Conservation (phyloP, 116 monocot species). For the Thalassia testudinum region DNA sequence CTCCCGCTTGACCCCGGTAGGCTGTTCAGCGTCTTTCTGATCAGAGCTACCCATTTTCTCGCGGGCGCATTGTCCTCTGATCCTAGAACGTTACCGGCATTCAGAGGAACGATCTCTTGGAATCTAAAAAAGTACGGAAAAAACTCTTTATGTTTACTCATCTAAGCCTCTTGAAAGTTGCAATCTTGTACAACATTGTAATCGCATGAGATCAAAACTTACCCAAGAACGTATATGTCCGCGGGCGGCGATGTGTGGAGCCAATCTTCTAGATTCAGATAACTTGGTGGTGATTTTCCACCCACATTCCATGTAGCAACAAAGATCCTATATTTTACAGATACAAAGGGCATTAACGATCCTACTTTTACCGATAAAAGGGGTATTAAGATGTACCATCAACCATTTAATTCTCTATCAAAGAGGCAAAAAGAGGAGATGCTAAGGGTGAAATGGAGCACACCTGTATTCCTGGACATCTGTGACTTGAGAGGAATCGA, state of each 20-base stretch:
- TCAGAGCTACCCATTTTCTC: conserved; percentile 50
- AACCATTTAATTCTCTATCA: too few species aligned
- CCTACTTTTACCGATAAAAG: too few species aligned
- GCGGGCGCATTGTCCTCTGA: conserved; percentile 59
- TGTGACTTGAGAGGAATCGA: conserved; percentile 62
- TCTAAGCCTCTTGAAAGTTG: not conserved
- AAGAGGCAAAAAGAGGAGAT: too few species aligned
- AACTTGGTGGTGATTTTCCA: conserved; percentile 56
- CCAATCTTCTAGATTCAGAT: conserved; percentile 70
- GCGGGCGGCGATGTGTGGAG: conserved; percentile 65
- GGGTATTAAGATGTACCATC: too few species aligned
- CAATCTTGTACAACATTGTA: not conserved
- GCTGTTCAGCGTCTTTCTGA: conserved; percentile 46
- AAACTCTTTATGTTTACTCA: not conserved
- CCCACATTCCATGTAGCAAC: conserved; percentile 79
- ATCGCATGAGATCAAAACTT: not conserved
- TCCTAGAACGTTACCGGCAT: conserved; percentile 72
- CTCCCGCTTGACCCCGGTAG: conserved; percentile 29
- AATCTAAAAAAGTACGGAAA: conserved; percentile 19
- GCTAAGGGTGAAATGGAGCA: too few species aligned
- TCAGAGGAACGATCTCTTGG: conserved; percentile 68
- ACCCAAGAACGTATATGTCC: conserved; percentile 71
- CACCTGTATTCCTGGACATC: conserved; percentile 70
- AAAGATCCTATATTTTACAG: conserved; percentile 36
- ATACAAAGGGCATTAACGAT: too few species aligned